phyloP scores from a whole-genome alignment of 1,284 basidiomycete species.

The Fomitiporia mediterranea region DNA sequence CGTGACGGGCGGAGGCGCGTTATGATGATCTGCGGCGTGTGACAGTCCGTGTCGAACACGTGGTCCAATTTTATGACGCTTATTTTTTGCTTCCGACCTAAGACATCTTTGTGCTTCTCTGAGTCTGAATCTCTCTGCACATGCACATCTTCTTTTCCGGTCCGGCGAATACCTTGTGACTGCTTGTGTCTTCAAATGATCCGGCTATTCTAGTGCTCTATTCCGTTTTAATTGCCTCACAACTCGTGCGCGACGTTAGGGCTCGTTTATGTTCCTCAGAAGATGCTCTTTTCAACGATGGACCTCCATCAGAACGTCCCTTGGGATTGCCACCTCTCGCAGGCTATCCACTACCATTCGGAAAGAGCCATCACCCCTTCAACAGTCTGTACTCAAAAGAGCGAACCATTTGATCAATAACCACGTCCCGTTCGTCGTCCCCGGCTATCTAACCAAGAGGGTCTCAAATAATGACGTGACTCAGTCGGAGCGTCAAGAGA shows the following conservation, averaged over 20 bases:
- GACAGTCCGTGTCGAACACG: background rate
- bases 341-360: background rate
- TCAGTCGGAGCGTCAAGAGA: background rate
- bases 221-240: no score
- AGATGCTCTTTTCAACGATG: background rate
- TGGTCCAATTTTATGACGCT: background rate
- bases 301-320: background rate
- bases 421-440: background rate
- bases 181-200: no score
- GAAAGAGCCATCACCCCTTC: background rate
- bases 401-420: background rate
- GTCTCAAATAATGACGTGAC: background rate
- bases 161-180: no score
- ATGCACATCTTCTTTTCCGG: background rate
- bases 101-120: background rate
- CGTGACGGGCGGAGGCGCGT: background rate
- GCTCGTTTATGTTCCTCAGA: background rate
- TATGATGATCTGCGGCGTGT: background rate
- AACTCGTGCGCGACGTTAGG: no score
- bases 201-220: no score
- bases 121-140: background rate
- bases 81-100: background rate
- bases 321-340: background rate
- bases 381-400: background rate
- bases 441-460: background rate